A percentile compares a stretch with the other conserved stretches of the same genome.
phyloP scores from a whole-genome alignment of 2,329 filamentous ascomycete genomes.

The Herpotrichia juniperi region DNA sequence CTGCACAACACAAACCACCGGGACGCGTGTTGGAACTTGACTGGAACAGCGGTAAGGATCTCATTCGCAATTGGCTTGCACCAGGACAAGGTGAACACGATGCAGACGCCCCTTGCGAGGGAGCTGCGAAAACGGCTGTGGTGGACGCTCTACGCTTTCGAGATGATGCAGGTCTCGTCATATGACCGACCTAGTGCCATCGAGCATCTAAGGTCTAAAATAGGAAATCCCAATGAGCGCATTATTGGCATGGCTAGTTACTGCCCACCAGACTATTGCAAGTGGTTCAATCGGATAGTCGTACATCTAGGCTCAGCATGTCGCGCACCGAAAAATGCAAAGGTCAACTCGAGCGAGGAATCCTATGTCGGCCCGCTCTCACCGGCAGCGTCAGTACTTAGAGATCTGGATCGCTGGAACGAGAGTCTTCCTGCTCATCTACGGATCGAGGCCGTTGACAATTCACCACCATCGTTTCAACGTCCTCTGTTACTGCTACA shows the following conservation, averaged over 20 bases:
- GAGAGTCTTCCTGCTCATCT: conserved; percentile 47
- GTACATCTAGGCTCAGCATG: conserved; percentile 47
- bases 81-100: conserved; percentile 46
- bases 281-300: conserved; percentile 46
- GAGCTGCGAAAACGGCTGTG: conserved; percentile 59
- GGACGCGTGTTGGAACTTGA: conserved; percentile 53
- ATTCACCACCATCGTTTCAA: conserved; percentile 41
- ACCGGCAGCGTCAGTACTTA: conserved; percentile 44
- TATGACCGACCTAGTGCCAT: conserved; percentile 54
- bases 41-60: conserved; percentile 51
- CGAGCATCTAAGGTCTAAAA: conserved; percentile 42
- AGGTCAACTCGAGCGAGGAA: conserved; percentile 38
- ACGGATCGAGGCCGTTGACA: conserved; percentile 37
- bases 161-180: conserved; percentile 53
- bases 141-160: conserved; percentile 59
- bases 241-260: conserved; percentile 40
- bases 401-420: conserved; percentile 49
- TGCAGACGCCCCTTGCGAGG: conserved; percentile 41
- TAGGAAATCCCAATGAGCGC: conserved; percentile 44
- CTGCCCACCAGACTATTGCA: conserved; percentile 45
- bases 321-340: conserved; percentile 42
- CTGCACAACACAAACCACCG: conserved; percentile 55
- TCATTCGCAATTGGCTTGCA: conserved; percentile 54
- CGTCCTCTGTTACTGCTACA: conserved; percentile 49
- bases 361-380: conserved; percentile 47